Base-by-base conservation (phyloP, 2,329 filamentous ascomycete genomes). In the Fonsecaea nubica region DNA sequence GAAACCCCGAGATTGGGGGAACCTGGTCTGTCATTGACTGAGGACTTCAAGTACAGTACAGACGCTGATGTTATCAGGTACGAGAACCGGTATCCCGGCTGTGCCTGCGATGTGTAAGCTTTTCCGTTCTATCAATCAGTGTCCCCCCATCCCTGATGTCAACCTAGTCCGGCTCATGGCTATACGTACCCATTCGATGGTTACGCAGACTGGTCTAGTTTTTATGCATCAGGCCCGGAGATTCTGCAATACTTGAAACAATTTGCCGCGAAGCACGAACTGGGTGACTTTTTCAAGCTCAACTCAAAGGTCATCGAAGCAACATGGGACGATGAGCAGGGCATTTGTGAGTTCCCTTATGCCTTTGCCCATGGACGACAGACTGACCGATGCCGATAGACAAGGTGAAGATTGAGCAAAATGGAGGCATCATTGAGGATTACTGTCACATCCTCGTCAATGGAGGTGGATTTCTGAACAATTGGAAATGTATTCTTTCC, bases 391-490 rank as follows among this genome's bases (percentile, higher is more conserved):
- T 52, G n/a, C 9, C 25, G 0, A 52, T 30, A 52, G 25, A 30
- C 48, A 52, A 30, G 9, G 59, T 66, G 45, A 55, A 58, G 18
- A 30, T 59, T 32, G 59, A 66, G 18, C 18, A 36, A 30, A 35
- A 59, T 32, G 59, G 45, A n/a, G 38, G 21, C 8, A 45, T 32
- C 78, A 78, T 65, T 8, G 21, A 52, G 10, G 57, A 68, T 42
- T 64, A 53, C 50, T 61, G 57, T 25, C 40, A 68, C 35, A 33
- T 68, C 9, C 53, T 88, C 13, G 78, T 80, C 36, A 78, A 77
- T 35, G 77, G 75, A 3, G 77, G 74, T 2, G 82, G 82, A 35
- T 73, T 76, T 18, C 65, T 81, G 33, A 80, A 80, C 58, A 73
- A 76, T 40, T 81, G 76, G 78, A 79, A 79, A 63, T 83, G 25